phyloP scores from a whole-genome alignment of 257 asterid genomes.

The Solanum stenotomum region DNA sequence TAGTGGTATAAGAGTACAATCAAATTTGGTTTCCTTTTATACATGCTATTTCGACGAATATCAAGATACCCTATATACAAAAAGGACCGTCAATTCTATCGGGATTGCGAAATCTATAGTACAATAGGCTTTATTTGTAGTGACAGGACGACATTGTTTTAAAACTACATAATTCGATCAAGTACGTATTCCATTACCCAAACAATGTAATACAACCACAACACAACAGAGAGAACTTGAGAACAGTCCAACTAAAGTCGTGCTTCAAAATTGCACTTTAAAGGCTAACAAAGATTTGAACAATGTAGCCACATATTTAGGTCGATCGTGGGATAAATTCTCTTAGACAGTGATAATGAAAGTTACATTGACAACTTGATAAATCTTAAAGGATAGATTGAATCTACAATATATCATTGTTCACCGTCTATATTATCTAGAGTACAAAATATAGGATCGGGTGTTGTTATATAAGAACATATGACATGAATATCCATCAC shows the following conservation, averaged over 20 bases:
- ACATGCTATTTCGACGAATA: no score
- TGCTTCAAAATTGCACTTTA: no score
- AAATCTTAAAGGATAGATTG: not conserved
- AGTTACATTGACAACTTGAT: not conserved
- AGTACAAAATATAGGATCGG: not conserved
- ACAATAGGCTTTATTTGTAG: not conserved
- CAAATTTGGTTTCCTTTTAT: not conserved
- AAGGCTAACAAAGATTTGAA: not conserved
- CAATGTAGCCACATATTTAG: not conserved
- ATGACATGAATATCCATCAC: not conserved
- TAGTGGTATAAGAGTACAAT: not conserved
- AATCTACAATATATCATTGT: not conserved
- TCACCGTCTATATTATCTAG: no score
- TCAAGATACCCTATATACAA: not conserved
- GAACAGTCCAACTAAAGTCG: no score
- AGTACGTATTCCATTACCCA: not conserved
- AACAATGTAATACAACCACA: no score
- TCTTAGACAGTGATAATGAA: not conserved
- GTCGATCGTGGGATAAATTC: not conserved
- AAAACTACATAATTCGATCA: not conserved
- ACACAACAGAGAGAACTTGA: no score
- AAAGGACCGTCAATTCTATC: no score
- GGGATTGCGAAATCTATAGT: not conserved
- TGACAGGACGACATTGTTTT: not conserved
- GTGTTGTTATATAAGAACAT: no score